Base-by-base conservation (phyloP, 2,329 filamentous ascomycete genomes). In the Ophiosphaerella herpotricha region DNA sequence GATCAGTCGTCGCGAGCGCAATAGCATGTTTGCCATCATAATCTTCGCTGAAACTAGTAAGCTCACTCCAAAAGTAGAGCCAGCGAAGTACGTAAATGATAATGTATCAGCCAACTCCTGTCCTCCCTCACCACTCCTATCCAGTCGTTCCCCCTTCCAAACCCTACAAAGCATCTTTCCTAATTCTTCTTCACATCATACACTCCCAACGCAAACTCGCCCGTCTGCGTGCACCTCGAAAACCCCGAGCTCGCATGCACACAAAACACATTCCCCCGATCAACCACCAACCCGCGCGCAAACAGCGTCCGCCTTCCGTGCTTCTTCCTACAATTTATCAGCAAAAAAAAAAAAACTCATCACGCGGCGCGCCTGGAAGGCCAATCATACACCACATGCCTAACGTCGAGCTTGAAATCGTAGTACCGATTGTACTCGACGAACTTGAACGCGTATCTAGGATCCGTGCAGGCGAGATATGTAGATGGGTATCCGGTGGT, bases 391-490 rank as follows among this genome's bases (percentile, higher is more conserved):
- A 36, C 34, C 11, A 26, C 43, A 42, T 58, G 55, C 45, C 43
- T 50, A 7, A 58, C 53, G 41, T 58, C 55, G 11, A 58, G 50
- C 21, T 34, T 39, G 24, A 58, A 58, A 33, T 56, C 45, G 24
- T 43, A 52, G 26, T 52, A 49, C 6, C 8, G 31, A n/a, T 39
- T 13, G 26, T 54, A 58, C 4, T 56, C 45, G 5, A 50, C 35
- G 29, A 58, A 50, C 18, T 54, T 56, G 45, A 58, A 58, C 9
- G 52, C 31, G 39, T 50, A 58, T 1, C 12, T n/a, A 3, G 44
- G 34, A 21, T 53, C 40, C 2, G 49, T 50, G 29, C 55, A 58
- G 18, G 49, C 50, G 11, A 39, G 41, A 7, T 54, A 32, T 45
- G 37, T 24, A 6, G n/a, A 29, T 4, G 52, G 50, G 26, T 52